Evolutionary conservation across 2,329 filamentous ascomycete genomes (phyloP), one percentile per base, ranked within the genome.

Genomic region (Paradendryphiella salina): DNA sequence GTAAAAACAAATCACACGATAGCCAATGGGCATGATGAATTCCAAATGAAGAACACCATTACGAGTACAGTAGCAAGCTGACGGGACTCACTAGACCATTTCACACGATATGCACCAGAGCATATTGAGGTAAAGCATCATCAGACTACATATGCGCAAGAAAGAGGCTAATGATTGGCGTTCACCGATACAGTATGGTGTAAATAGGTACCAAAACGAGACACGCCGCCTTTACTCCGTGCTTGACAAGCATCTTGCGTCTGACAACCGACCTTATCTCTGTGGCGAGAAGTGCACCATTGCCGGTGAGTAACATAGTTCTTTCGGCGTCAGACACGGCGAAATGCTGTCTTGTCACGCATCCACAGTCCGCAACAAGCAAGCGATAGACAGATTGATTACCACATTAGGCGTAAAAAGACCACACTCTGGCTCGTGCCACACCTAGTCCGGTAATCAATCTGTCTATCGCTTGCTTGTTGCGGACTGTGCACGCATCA

Each of bases 201-300:
- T 95, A 47, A 84, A 89, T 66, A 83, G 91, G 39, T 96, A 96
- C 76, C 77, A 80, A 67, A 94, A 90, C 69, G 91, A 96, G 76
- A 90, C 88, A 0, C 81, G 86, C n/a, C 85, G 91, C 2, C 79
- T 96, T 1, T 96, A 94, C 76, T 79, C 84, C 43, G 86, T 90
- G 15, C 77, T 96, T 52, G 86, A 96, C 66, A 83, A 81, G 39
- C 85, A 91, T 47, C 82, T 96, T 5, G 66, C 73, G 6, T 68
- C 72, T 10, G 79, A 75, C 33, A 76, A 77, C 42, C 76, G 73
- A 8, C 76, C 77, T 10, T 85, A 80, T 61, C 63, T 85, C 9
- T 78, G 82, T 4, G 88, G 88, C 29, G 83, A 89, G 69, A 83
- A 83, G 56, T 71, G 81, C 54, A 90, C 87, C 35, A 84, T 71